These are phyloP conservation scores for Mycena chlorophos DNA, from an alignment of 768 basidiomycete species.

Conservation along the genomic window DNA sequence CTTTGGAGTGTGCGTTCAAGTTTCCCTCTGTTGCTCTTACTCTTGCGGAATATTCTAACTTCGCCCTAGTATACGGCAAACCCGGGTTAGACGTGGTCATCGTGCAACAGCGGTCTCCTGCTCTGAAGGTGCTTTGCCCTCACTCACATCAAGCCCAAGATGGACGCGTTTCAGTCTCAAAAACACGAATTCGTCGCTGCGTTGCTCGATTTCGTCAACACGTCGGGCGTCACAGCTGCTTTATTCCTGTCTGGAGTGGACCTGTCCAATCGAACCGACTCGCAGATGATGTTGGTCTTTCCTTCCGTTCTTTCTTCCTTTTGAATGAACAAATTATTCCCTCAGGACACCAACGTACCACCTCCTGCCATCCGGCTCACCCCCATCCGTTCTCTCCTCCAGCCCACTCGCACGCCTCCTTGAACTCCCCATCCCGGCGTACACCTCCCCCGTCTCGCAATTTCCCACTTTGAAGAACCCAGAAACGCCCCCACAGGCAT, in stretches of 20 bases:
- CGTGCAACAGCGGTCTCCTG: slow-evolving; percentile 79
- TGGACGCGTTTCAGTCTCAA: slow-evolving; percentile 43
- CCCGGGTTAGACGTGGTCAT: slow-evolving; percentile 51
- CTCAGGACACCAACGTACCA: slow-evolving; percentile 67
- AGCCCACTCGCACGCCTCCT: slow-evolving; percentile 46
- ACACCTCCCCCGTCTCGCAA: slow-evolving; percentile 50
- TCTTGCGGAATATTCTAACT: slow-evolving; percentile 14
- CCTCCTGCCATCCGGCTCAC: slow-evolving; percentile 38
- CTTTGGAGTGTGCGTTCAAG: slow-evolving; percentile 76
- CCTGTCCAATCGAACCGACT: slow-evolving; percentile 68
- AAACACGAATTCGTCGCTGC: slow-evolving; percentile 67
- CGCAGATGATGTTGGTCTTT: slow-evolving; percentile 69
- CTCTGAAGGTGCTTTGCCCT: slow-evolving; percentile 57
- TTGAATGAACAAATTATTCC: neutral
- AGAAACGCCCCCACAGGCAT: slow-evolving; percentile 5
- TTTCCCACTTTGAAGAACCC: slow-evolving; percentile 29
- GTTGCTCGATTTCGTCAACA: slow-evolving; percentile 57
- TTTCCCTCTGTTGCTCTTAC: neutral
- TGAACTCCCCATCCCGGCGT: slow-evolving; percentile 52
- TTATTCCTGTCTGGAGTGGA: slow-evolving; percentile 79
- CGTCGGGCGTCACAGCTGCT: slow-evolving; percentile 49
- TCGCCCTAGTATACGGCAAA: slow-evolving; percentile 61
- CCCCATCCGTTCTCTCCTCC: slow-evolving; percentile 41
- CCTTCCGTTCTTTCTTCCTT: neutral
- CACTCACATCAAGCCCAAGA: slow-evolving; percentile 2